Percentiles rank a stretch among this genome's conserved stretches.
phyloP scores from a whole-genome alignment of 2,329 filamentous ascomycete species.

The Ceratocystis colombiana region DNA sequence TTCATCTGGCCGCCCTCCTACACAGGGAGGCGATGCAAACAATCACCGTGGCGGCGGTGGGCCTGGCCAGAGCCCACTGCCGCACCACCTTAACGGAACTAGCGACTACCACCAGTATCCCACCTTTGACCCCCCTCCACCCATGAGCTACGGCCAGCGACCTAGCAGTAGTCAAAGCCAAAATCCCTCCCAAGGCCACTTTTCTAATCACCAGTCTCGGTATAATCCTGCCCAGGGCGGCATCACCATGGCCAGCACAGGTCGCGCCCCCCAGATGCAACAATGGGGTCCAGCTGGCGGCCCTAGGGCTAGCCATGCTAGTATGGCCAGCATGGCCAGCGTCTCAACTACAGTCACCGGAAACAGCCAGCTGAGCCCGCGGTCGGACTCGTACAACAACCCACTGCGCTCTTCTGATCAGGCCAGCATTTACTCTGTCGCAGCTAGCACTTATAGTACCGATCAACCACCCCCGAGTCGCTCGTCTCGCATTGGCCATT shows the following conservation, averaged over 20 bases:
- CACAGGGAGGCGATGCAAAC: constrained; percentile 51
- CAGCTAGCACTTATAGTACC: constrained; percentile 18
- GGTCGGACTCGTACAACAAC: constrained; percentile 43
- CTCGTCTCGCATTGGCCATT: constrained; percentile 45
- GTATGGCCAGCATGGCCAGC: constrained; percentile 36
- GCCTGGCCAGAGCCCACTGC: constrained; percentile 58
- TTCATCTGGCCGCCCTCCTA: constrained; percentile 56
- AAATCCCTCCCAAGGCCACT: constrained; percentile 26
- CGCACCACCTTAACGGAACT: constrained; percentile 72
- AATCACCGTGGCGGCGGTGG: constrained; percentile 53
- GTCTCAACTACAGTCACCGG: constrained; percentile 46
- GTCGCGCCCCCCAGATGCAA: constrained; percentile 64
- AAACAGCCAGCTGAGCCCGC: constrained; percentile 46
- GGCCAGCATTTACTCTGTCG: constrained; percentile 37
- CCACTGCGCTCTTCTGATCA: constrained; percentile 44
- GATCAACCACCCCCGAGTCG: constrained; percentile 32
- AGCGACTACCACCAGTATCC: constrained; percentile 89
- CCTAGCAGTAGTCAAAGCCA: constrained; percentile 41
- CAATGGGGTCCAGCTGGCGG: constrained; percentile 54
- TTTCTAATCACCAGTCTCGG: constrained; percentile 3
- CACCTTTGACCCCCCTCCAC: constrained; percentile 49
- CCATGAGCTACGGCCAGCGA: constrained; percentile 32
- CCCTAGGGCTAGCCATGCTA: constrained; percentile 44
- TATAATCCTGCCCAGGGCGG: constrained; percentile 47
- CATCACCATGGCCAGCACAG: constrained; percentile 61